Conservation (phyloP, 805 yeast genomes). For the Metschnikowia hibisci region DNA sequence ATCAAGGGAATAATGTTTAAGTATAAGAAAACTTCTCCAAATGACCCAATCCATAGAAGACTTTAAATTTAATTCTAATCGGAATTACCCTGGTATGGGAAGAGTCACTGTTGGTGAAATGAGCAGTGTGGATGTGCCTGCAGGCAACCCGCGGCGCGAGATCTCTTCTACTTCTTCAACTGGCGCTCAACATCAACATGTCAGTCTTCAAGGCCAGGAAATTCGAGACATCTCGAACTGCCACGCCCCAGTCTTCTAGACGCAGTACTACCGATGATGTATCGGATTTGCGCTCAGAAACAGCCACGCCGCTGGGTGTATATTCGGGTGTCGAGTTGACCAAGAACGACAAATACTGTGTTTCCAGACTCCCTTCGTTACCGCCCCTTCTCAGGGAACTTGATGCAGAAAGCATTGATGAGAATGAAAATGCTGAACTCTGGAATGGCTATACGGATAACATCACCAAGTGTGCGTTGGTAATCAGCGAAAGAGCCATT, state of each 20-base stretch:
- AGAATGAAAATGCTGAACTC: constrained; percentile 20
- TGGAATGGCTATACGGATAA: constrained; percentile 46
- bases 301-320: constrained; percentile 1
- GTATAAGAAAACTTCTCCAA: no score
- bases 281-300: not conserved
- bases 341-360: constrained; percentile 54
- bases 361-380: constrained; percentile 51
- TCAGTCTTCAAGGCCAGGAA: constrained; percentile 5
- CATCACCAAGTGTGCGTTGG: constrained; percentile 45
- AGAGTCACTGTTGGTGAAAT: no score
- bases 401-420: not conserved
- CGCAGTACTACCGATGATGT: not conserved
- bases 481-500: constrained; percentile 47
- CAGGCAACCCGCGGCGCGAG: not conserved
- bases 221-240: constrained; percentile 3
- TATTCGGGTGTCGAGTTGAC: constrained; percentile 43
- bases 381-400: constrained; percentile 39
- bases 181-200: not conserved
- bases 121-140: not conserved
- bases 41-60: no score
- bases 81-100: no score
- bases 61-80: not conserved
- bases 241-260: constrained; percentile 1
- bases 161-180: not conserved
- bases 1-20: no score